Evolutionary conservation across 495 filamentous ascomycete species (phyloP).

Genomic region (Xylaria flabelliformis): DNA sequence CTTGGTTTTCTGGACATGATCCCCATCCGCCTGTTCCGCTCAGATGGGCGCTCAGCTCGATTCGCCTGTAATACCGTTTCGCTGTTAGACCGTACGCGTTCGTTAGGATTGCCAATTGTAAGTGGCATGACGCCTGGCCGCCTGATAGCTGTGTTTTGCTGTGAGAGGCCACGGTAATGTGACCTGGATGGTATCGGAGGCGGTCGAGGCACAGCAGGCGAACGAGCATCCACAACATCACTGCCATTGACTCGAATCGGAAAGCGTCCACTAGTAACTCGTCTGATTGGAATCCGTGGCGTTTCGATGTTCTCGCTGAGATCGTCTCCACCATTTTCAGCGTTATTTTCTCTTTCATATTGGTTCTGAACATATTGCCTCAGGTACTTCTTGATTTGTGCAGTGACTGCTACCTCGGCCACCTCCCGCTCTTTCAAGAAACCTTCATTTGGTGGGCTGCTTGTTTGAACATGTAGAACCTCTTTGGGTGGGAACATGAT

Average conservation of each 20-base stretch:
- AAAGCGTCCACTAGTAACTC: constrained; percentile 78
- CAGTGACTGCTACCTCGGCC: constrained; percentile 71
- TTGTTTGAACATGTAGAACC: constrained; percentile 54
- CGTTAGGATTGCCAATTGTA: constrained; percentile 70
- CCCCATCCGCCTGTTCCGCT: constrained; percentile 76
- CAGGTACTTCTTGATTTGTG: constrained; percentile 78
- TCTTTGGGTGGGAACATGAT: constrained; percentile 72
- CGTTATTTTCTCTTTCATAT: constrained; percentile 55
- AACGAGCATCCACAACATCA: constrained; percentile 63
- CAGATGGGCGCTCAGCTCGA: constrained; percentile 57
- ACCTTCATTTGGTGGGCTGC: constrained; percentile 53
- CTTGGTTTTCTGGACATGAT: constrained; percentile 77
- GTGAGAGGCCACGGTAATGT: constrained; percentile 79
- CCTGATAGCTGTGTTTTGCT: constrained; percentile 68
- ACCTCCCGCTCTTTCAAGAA: constrained; percentile 55
- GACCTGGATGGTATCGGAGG: constrained; percentile 78
- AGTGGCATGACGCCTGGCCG: constrained; percentile 74
- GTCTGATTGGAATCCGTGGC: constrained; percentile 72
- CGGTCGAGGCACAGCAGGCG: constrained; percentile 68
- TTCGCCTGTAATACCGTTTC: constrained; percentile 71
- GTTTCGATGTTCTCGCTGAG: constrained; percentile 73
- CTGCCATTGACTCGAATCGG: constrained; percentile 77
- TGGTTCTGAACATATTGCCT: constrained; percentile 59
- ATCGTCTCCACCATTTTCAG: constrained; percentile 69
- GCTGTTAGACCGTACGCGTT: constrained; percentile 87